Percentiles rank a stretch among this genome's conserved stretches.
Evolutionary conservation across 2,329 filamentous ascomycete genomes (phyloP).

Genomic region (Neofusicoccum umdonicola): DNA sequence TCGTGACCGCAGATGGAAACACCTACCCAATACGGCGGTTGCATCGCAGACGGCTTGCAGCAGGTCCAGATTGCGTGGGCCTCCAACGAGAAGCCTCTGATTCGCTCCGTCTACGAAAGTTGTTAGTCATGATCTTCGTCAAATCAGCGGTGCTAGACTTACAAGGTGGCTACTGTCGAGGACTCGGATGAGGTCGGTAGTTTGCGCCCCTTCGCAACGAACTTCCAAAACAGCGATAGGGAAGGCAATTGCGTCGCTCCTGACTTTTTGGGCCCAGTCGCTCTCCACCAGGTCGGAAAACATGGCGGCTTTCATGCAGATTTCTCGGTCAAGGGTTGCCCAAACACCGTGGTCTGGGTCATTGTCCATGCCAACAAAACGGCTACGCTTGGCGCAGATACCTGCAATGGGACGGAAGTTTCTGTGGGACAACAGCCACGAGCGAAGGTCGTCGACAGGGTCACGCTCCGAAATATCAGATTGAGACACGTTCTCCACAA

Average conservation of each 20-base stretch:
- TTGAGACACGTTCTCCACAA: constrained; percentile 22
- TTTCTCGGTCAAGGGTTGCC: constrained; percentile 49
- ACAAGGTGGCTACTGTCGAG: constrained; percentile 51
- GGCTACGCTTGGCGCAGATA: constrained; percentile 45
- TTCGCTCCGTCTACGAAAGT: constrained; percentile 43
- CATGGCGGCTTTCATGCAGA: constrained; percentile 40
- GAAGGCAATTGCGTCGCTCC: constrained; percentile 35
- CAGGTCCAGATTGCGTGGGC: constrained; percentile 52
- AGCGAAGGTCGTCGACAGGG: constrained; percentile 30
- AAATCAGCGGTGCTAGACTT: constrained; percentile 18
- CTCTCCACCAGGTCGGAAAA: constrained; percentile 28
- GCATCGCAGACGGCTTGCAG: constrained; percentile 44
- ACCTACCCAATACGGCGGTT: constrained; percentile 48
- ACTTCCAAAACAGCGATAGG: constrained; percentile 53
- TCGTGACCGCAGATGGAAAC: background rate
- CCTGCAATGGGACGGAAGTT: constrained; percentile 48
- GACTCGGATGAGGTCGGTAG: constrained; percentile 39
- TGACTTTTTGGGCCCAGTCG: constrained; percentile 31
- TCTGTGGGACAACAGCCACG: constrained; percentile 46
- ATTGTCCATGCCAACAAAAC: constrained; percentile 50
- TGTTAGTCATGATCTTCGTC: background rate
- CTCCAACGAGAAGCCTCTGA: constrained; percentile 54
- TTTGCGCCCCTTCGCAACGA: constrained; percentile 46
- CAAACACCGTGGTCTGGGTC: constrained; percentile 42
- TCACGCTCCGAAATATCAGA: constrained; percentile 15